Base-by-base conservation (phyloP, 495 filamentous ascomycete genomes). In the Daldinia childiae region DNA sequence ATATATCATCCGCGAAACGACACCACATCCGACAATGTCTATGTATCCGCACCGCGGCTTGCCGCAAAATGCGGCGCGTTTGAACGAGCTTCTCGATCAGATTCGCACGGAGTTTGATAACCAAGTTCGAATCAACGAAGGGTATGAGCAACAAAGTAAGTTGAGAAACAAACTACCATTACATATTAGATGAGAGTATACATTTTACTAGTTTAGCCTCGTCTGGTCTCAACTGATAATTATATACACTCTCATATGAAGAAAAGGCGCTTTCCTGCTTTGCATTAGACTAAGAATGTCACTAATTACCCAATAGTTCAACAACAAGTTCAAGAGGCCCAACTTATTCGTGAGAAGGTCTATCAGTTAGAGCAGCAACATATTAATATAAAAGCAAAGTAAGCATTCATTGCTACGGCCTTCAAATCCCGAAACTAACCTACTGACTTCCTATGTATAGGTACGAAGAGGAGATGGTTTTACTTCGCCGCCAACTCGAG, bases 1-100 rank as follows among this genome's bases (percentile, higher is more conserved):
- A 24, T 52, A 55, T 17, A 17, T 12, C 34, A 15, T 60, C 39
- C 43, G 52, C 65, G 64, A 54, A 34, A 30, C 61, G 38, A 72
- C 55, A 48, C 24, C n/a, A 57, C 24, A 41, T 56, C 12, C 58
- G 54, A 69, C 63, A 71, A 90, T 89, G 87, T 88, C 85, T 65
- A 97, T 99, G 94, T 97, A 98, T 79, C 93, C 91, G 82, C 93
- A 94, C 84, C 92, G 93, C 78, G 91, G 90, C 73, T 89, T 97
- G 86, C 81, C 65, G 79, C 78, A 73, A 90, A 89, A 83, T 86
- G 86, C 58, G 29, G 74, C 67, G 73, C 94, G 95, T 61, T 83
- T 98, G 71, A 93, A 88, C 69, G 95, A 99, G 83, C 87, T 98
- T 69, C 84, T 99, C 74, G 95, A 98, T 48, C 90, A 93, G 73